phyloP scores from a whole-genome alignment of 169 alveolate genomes.

The Eimeria falciformis region DNA sequence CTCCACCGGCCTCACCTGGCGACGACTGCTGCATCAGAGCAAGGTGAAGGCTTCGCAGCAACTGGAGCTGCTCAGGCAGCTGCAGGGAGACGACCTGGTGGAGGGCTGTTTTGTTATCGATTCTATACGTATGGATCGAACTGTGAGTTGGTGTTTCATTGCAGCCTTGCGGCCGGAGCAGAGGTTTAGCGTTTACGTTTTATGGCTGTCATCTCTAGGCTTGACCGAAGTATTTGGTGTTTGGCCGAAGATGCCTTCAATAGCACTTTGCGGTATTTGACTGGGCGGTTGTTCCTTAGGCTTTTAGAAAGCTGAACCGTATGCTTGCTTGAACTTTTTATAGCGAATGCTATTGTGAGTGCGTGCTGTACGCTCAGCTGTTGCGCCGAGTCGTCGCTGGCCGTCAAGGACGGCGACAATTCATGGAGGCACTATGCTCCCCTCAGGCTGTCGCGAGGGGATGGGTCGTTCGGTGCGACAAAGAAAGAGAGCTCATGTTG shows the following conservation, averaged over 20 bases:
- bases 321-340: too few species aligned
- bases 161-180: too few species aligned
- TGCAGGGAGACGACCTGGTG: constrained; percentile 46
- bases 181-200: too few species aligned
- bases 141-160: not conserved
- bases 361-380: not conserved
- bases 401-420: constrained; percentile 24
- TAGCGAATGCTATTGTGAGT: too few species aligned
- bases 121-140: not conserved
- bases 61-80: constrained; percentile 24
- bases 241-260: too few species aligned
- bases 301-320: too few species aligned
- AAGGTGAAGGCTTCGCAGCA: constrained; percentile 8
- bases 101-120: constrained; percentile 72
- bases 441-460: constrained; percentile 55
- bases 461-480: constrained; percentile 74
- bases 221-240: too few species aligned
- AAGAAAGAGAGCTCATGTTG: constrained; percentile 40
- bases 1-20: constrained; percentile 37
- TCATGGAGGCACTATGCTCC: not conserved
- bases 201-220: too few species aligned
- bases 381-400: constrained; percentile 24
- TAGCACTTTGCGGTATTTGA: too few species aligned
- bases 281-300: too few species aligned
- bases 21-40: not conserved